A percentile compares a stretch with the other conserved stretches of the same genome.
phyloP scores from a whole-genome alignment of 495 filamentous ascomycete species.

The Annulohypoxylon stygium region DNA sequence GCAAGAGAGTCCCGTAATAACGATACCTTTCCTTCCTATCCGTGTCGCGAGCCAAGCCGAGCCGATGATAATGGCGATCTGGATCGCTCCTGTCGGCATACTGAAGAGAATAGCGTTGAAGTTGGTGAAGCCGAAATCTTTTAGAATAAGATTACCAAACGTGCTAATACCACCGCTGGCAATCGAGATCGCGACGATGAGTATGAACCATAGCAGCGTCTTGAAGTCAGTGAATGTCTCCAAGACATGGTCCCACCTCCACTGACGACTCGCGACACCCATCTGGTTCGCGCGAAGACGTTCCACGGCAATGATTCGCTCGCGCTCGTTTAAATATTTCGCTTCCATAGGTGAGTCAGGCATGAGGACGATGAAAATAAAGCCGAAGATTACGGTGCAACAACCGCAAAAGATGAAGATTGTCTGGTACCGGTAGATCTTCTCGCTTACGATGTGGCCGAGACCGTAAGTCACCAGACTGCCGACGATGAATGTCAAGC shows the following conservation, averaged over 20 bases:
- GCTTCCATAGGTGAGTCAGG: slow-evolving; percentile 72
- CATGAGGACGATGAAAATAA: slow-evolving; percentile 60
- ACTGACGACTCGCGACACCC: slow-evolving; percentile 59
- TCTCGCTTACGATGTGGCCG: slow-evolving; percentile 67
- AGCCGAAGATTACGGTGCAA: slow-evolving; percentile 59
- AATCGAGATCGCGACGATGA: slow-evolving; percentile 65
- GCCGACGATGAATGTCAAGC: slow-evolving; percentile 61
- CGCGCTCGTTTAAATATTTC: slow-evolving; percentile 69
- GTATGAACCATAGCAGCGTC: slow-evolving; percentile 75
- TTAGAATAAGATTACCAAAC: slow-evolving; percentile 74
- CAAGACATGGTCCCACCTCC: slow-evolving; percentile 64
- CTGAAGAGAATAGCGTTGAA: slow-evolving; percentile 75
- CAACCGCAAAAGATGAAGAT: slow-evolving; percentile 69
- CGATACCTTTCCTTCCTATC: slow-evolving; percentile 67
- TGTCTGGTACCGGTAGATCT: slow-evolving; percentile 70
- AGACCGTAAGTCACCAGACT: slow-evolving; percentile 70
- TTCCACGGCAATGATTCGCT: slow-evolving; percentile 72
- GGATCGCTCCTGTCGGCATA: slow-evolving; percentile 71
- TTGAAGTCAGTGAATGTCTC: slow-evolving; percentile 74
- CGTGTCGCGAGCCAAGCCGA: slow-evolving; percentile 61
- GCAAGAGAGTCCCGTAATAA: slow-evolving; percentile 67
- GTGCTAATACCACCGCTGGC: slow-evolving; percentile 69
- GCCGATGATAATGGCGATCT: slow-evolving; percentile 59
- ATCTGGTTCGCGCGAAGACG: slow-evolving; percentile 62
- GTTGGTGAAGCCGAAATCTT: slow-evolving; percentile 70